Conservation (phyloP, 2,329 filamentous ascomycete genomes). For the Colletotrichum karsti region DNA sequence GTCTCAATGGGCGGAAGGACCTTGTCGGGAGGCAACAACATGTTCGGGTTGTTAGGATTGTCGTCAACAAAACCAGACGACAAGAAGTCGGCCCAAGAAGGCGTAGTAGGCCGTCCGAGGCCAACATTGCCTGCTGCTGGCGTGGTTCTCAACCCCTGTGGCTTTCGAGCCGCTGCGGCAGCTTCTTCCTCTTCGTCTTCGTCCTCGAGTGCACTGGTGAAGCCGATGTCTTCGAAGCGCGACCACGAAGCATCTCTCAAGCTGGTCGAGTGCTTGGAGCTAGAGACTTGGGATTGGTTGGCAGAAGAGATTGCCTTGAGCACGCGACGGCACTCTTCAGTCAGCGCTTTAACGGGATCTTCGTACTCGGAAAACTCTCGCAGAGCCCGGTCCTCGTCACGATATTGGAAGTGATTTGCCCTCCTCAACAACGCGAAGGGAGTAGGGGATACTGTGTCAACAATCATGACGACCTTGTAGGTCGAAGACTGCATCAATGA, state of each 20-base stretch:
- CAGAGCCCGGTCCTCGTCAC: slow-evolving; percentile 85
- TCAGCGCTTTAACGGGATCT: slow-evolving; percentile 86
- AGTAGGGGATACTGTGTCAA: slow-evolving; percentile 92
- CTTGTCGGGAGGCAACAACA: slow-evolving; percentile 92
- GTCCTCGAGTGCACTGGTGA: slow-evolving; percentile 78
- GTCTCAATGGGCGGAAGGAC: slow-evolving; percentile 84
- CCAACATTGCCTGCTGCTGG: slow-evolving; percentile 74
- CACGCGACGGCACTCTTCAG: slow-evolving; percentile 93
- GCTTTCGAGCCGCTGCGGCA: slow-evolving; percentile 48
- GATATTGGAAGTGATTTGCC: slow-evolving; percentile 94
- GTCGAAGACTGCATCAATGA: slow-evolving; percentile 81
- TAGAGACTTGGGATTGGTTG: slow-evolving; percentile 84
- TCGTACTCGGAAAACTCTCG: slow-evolving; percentile 89
- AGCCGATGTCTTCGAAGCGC: slow-evolving; percentile 94
- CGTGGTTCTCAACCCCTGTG: slow-evolving; percentile 66
- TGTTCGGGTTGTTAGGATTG: slow-evolving; percentile 68
- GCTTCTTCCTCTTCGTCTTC: slow-evolving; percentile 71
- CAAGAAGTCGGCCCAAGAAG: slow-evolving; percentile 97
- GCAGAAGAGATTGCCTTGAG: slow-evolving; percentile 86
- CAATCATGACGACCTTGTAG: slow-evolving; percentile 94
- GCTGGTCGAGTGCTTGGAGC: slow-evolving; percentile 75
- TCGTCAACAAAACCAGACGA: slow-evolving; percentile 91
- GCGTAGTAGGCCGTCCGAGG: slow-evolving; percentile 86
- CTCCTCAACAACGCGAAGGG: slow-evolving; percentile 90
- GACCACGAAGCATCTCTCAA: slow-evolving; percentile 93